Base-by-base conservation (phyloP, 164 flowering plant genomes). In the Brasenia schreberi region DNA sequence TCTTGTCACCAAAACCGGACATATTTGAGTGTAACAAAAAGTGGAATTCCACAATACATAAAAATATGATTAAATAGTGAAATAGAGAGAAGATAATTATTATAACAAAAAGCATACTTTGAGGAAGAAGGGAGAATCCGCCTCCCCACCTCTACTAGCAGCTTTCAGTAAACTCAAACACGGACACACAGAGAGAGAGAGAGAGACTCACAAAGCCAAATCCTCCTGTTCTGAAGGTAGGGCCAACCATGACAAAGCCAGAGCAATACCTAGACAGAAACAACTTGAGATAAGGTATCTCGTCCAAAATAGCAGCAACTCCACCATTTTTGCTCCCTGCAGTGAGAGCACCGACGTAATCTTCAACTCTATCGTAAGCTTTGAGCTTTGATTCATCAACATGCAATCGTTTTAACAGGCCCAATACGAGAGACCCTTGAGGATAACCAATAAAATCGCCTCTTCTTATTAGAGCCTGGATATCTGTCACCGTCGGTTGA, bases 291-390 rank as follows among this genome's bases (percentile, higher is more conserved):
- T 81, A 80, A 5, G 85, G 85, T 52, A 68, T 67, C 73, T 83
- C 87, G 53, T 76, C 83, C 43, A 83, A 74, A 14, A 71, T 76
- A 3, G 85, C 89, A 14, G 77, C 68, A 12, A 85, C 69, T 0
- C 80, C 83, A 43, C 77, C 81, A 62, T 75, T 73, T 0, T 18
- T 39, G 18, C 76, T 80, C 23, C 83, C 86, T 5, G 70, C 74
- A 2, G 73, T 6, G 3, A 85, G 63, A 2, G 70, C 68, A 9
- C 61, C 75, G 42, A 73, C 69, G 10, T 39, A 73, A 5, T 71
- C 70, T 9, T 79, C 82, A 0, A 61, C 14, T 18, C 80, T 65
- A 42, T 19, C 58, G 45, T 72, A 80, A 0, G 1, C 23, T 42
- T 7, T 59, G 27, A 84, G 72, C 59, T 71, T 74, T 60, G 75